phyloP scores from a whole-genome alignment of 2,329 filamentous ascomycete species.

The Fusarium coffeatum region DNA sequence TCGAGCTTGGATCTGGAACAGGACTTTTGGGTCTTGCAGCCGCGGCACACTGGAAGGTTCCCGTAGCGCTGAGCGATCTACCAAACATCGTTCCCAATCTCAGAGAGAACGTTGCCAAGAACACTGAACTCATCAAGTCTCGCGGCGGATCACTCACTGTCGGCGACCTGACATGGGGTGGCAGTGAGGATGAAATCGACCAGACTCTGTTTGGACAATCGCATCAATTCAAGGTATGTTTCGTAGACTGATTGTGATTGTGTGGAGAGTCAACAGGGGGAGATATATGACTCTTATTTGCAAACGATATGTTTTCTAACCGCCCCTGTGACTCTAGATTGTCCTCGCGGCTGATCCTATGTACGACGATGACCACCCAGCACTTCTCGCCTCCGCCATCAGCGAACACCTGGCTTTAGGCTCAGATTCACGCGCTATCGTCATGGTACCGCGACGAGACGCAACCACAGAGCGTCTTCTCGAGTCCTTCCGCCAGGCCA shows the following conservation, averaged over 20 bases:
- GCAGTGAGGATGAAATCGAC: slow-evolving; percentile 58
- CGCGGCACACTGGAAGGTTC: slow-evolving; percentile 74
- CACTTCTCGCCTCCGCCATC: slow-evolving; percentile 77
- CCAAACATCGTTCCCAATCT: slow-evolving; percentile 87
- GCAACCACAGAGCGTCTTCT: slow-evolving; percentile 72
- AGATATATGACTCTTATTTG: slow-evolving; percentile 21
- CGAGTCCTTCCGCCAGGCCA: slow-evolving; percentile 68
- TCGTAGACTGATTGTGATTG: slow-evolving; percentile 24
- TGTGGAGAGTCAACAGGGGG: neutral
- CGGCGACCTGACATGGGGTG: slow-evolving; percentile 81
- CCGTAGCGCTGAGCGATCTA: slow-evolving; percentile 83
- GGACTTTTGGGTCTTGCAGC: slow-evolving; percentile 91
- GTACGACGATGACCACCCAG: slow-evolving; percentile 86
- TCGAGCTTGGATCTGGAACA: slow-evolving; percentile 91
- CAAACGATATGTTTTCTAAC: slow-evolving; percentile 24
- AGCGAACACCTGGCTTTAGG: slow-evolving; percentile 71
- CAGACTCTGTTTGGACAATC: slow-evolving; percentile 57
- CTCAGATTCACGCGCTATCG: slow-evolving; percentile 71
- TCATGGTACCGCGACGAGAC: slow-evolving; percentile 85
- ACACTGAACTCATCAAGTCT: slow-evolving; percentile 65
- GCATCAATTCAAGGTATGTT: slow-evolving; percentile 64
- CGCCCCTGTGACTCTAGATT: slow-evolving; percentile 58
- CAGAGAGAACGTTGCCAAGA: slow-evolving; percentile 75
- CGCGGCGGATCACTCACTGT: slow-evolving; percentile 69
- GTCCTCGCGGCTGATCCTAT: slow-evolving; percentile 88